phyloP scores from a whole-genome alignment of 1,284 basidiomycete species.

The Gomphus bonarii region DNA sequence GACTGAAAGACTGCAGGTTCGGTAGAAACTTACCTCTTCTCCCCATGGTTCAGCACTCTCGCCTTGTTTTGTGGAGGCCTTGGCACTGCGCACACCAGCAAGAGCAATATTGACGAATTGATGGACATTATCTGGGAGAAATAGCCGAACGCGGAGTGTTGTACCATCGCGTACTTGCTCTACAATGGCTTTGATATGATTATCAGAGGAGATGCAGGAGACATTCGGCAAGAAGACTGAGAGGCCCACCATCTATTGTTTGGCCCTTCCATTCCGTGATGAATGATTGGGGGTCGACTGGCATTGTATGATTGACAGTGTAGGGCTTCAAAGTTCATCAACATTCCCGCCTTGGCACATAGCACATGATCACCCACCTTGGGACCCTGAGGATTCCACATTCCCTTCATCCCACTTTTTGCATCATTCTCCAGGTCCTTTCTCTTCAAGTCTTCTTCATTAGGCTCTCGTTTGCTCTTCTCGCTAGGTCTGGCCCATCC shows the following conservation, averaged over 20 bases:
- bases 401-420: constrained; percentile 62
- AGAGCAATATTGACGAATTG: constrained; percentile 79
- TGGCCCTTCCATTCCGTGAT: constrained; percentile 88
- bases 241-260: constrained; percentile 65
- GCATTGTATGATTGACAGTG: constrained; percentile 80
- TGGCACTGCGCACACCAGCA: constrained; percentile 79
- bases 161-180: constrained; percentile 93
- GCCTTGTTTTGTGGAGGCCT: constrained; percentile 61
- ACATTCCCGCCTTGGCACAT: constrained; percentile 12
- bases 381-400: constrained; percentile 83
- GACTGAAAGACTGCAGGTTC: constrained; percentile 1
- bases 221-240: background rate
- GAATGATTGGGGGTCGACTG: constrained; percentile 80
- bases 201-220: too few species aligned
- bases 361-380: constrained; percentile 36
- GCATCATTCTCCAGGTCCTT: constrained; percentile 75
- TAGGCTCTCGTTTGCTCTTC: constrained; percentile 53
- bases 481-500: constrained; percentile 95
- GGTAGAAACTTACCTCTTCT: constrained; percentile 58
- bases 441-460: constrained; percentile 70
- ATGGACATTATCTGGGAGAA: constrained; percentile 83
- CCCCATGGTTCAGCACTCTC: constrained; percentile 74
- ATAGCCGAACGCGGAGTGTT: constrained; percentile 79
- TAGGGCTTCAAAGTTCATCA: constrained; percentile 40
- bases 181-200: constrained; percentile 58